Conservation (phyloP, 139 green algal genomes). For the Micractinium sp. region DNA sequence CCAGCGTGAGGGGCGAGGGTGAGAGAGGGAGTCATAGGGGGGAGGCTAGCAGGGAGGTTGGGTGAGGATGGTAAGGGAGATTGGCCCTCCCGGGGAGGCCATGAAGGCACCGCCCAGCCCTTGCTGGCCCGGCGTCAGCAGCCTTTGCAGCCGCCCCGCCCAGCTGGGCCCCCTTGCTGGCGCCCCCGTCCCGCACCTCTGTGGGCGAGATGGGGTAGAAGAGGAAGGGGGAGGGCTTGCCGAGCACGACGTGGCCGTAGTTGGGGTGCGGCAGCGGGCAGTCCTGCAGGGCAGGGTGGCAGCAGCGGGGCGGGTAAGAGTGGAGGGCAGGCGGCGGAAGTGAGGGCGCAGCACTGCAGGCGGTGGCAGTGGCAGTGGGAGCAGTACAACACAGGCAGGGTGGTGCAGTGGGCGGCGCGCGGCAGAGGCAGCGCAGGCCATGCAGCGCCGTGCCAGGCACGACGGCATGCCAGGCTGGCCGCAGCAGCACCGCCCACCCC, state of each 20-base stretch:
- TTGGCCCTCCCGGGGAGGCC: no score
- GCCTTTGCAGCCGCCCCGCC: no score
- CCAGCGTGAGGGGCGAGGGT: neutral
- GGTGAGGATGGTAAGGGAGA: neutral
- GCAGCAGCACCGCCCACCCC: neutral
- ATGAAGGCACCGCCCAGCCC: no score
- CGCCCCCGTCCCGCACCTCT: slow-evolving; percentile 62
- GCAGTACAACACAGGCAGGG: neutral
- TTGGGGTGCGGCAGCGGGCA: slow-evolving; percentile 80
- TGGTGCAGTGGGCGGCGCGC: neutral
- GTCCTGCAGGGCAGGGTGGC: neutral
- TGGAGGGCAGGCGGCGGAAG: neutral
- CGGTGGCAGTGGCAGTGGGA: no score
- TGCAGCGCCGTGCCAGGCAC: no score
- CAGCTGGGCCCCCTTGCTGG: neutral
- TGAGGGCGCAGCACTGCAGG: neutral
- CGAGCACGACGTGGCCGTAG: slow-evolving; percentile 96
- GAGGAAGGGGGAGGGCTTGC: slow-evolving; percentile 93
- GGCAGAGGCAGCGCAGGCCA: no score
- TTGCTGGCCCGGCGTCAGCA: no score
- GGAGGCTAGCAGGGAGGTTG: neutral
- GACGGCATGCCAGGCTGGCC: neutral
- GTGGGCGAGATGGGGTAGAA: slow-evolving; percentile 97
- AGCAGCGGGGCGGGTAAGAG: neutral
- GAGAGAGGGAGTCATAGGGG: neutral